Conservation (phyloP, 2,329 filamentous ascomycete species). For the Furcasterigmium furcatum region DNA sequence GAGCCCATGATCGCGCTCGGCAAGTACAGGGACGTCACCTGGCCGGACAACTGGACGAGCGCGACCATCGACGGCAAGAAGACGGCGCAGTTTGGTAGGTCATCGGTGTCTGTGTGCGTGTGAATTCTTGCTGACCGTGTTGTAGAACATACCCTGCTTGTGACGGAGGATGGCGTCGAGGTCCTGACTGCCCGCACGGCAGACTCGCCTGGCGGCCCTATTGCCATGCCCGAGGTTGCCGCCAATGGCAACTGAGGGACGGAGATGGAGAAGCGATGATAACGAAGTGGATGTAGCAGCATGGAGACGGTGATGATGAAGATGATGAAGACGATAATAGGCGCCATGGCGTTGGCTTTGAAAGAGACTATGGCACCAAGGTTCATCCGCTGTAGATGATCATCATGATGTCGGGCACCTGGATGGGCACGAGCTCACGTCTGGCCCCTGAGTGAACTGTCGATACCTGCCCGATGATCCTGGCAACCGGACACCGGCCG, state of each 20-base stretch:
- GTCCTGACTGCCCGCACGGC: conserved; percentile 71
- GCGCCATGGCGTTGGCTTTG: neutral
- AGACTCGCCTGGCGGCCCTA: conserved; percentile 72
- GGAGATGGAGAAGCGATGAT: neutral
- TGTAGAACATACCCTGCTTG: conserved; percentile 75
- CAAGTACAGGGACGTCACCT: conserved; percentile 88
- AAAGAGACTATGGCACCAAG: too few relatives aligned
- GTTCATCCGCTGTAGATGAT: too few relatives aligned
- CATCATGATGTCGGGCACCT: too few relatives aligned
- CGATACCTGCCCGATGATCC: too few relatives aligned
- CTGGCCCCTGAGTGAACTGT: too few relatives aligned
- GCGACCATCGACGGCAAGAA: conserved; percentile 84
- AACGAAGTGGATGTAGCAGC: neutral
- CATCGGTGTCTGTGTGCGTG: neutral
- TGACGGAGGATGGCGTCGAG: conserved; percentile 80
- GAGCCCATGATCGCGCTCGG: conserved; percentile 97
- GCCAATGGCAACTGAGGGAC: conserved; percentile 5
- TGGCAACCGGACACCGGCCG: too few relatives aligned
- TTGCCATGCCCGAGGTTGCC: conserved; percentile 50
- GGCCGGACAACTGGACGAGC: conserved; percentile 99
- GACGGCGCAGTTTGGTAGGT: conserved; percentile 87
- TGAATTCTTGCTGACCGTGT: neutral
- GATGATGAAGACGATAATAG: neutral
- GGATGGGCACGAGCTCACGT: too few relatives aligned
- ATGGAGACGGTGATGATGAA: neutral